A percentile compares a stretch with the other conserved stretches of the same genome.
These are phyloP conservation scores for Pseudohyphozyma bogoriensis DNA, from an alignment of 768 basidiomycete genomes.

Conservation along the genomic window DNA sequence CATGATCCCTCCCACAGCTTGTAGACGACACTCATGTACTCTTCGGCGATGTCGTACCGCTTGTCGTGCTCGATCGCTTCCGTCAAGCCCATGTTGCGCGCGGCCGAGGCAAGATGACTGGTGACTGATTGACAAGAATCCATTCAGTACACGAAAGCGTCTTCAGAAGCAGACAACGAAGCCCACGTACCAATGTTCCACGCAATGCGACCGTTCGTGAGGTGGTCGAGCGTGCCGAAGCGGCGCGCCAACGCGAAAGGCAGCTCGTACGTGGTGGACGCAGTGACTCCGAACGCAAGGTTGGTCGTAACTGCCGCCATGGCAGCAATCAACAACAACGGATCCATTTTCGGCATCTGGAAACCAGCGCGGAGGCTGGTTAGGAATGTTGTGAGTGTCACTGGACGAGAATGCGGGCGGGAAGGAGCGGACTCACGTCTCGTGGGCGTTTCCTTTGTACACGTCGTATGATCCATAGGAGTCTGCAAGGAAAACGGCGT, in stretches of 20 bases:
- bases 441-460: neutral
- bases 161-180: neutral
- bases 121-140: neutral
- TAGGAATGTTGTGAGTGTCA: neutral
- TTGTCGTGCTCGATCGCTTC: slow-evolving; percentile 6
- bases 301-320: slow-evolving; percentile 1
- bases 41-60: slow-evolving; percentile 5
- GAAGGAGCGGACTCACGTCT: neutral
- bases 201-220: slow-evolving; percentile 8
- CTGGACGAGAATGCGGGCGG: neutral
- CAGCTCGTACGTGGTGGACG: slow-evolving; percentile 2
- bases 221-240: slow-evolving; percentile 10
- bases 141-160: neutral
- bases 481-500: slow-evolving; percentile 5
- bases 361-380: neutral
- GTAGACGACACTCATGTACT: slow-evolving; percentile 4
- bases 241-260: slow-evolving; percentile 10
- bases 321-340: neutral
- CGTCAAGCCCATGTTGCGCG: slow-evolving; percentile 1
- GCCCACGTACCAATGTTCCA: slow-evolving; percentile 9
- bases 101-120: neutral
- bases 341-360: neutral
- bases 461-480: neutral
- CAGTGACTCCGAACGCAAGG: slow-evolving; percentile 8
- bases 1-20: slow-evolving; percentile 13